A percentile compares a stretch with the other conserved stretches of the same genome.
Conservation (phyloP, 140 eudicot species). For the Oenanthe javanica region DNA sequence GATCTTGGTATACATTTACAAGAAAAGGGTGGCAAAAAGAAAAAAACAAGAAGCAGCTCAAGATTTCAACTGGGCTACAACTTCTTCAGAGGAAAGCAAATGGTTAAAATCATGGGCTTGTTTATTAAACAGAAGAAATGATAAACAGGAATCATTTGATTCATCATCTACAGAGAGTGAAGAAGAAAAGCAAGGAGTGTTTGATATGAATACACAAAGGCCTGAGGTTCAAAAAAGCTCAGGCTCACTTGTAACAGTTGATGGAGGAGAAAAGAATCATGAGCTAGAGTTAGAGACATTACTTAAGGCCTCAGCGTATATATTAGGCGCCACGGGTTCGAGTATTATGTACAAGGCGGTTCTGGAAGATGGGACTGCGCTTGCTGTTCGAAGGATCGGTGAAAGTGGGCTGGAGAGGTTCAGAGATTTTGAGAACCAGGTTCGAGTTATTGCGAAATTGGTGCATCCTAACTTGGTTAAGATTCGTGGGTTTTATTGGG, state of each 20-base stretch:
- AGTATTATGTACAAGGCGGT: conserved; percentile 93
- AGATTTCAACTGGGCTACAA: conserved; percentile 66
- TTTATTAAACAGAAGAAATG: conserved; percentile 3
- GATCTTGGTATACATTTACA: conserved; percentile 35
- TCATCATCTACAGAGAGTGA: conserved; percentile 14
- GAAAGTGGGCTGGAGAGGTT: conserved; percentile 78
- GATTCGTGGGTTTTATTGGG: conserved; percentile 89
- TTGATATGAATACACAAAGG: neutral
- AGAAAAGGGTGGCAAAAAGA: conserved; percentile 25
- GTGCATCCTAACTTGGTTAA: conserved; percentile 76
- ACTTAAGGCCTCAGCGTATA: conserved; percentile 86
- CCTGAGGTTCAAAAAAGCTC: conserved; percentile 22
- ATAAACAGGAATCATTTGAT: neutral
- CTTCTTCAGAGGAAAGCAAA: conserved; percentile 20
- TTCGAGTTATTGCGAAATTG: conserved; percentile 64
- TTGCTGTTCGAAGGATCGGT: conserved; percentile 77
- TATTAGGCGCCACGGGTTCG: conserved; percentile 73
- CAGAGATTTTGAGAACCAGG: conserved; percentile 79
- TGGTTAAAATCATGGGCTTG: conserved; percentile 12
- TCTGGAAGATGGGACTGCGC: conserved; percentile 67
- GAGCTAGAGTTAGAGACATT: conserved; percentile 71
- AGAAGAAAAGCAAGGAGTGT: conserved; percentile 13
- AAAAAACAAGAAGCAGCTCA: conserved; percentile 19
- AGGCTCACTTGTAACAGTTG: conserved; percentile 75
- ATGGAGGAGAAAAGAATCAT: conserved; percentile 41